Percentiles rank a stretch among this genome's conserved stretches.
Evolutionary conservation across 257 asterid genomes (phyloP).

Genomic region (Primulina eburnea): DNA sequence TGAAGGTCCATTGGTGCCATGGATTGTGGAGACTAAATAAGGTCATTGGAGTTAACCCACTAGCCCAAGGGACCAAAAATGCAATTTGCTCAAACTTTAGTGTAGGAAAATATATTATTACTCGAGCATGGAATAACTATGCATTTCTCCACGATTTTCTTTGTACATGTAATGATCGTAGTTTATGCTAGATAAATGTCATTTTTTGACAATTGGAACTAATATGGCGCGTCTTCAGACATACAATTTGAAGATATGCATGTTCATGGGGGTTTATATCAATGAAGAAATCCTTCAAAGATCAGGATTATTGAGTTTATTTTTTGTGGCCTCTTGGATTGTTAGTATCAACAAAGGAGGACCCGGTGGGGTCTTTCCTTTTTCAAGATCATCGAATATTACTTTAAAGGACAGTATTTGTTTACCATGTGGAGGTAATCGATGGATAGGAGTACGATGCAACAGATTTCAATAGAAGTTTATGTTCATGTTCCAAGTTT

Average conservation of each 20-base stretch:
- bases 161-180: not conserved
- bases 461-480: not conserved
- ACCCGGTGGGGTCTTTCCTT: no score
- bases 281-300: not conserved
- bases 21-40: not conserved
- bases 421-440: not conserved
- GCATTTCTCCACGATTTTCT: not conserved
- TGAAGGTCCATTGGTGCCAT: conserved; percentile 5
- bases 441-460: not conserved
- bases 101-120: conserved; percentile 7
- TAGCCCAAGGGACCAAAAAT: not conserved
- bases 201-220: not conserved
- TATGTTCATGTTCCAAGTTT: no score
- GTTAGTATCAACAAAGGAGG: no score
- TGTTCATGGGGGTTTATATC: not conserved
- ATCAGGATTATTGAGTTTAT: not conserved
- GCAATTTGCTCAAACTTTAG: conserved; percentile 2
- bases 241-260: not conserved
- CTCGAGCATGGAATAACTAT: not conserved
- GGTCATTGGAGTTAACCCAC: not conserved
- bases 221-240: not conserved
- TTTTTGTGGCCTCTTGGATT: not conserved
- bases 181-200: not conserved
- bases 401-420: not conserved
- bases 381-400: not conserved